Percentiles rank a stretch among this genome's conserved stretches.
Evolutionary conservation across 2,329 filamentous ascomycete species (phyloP).

Genomic region (Neofusicoccum cordaticola): DNA sequence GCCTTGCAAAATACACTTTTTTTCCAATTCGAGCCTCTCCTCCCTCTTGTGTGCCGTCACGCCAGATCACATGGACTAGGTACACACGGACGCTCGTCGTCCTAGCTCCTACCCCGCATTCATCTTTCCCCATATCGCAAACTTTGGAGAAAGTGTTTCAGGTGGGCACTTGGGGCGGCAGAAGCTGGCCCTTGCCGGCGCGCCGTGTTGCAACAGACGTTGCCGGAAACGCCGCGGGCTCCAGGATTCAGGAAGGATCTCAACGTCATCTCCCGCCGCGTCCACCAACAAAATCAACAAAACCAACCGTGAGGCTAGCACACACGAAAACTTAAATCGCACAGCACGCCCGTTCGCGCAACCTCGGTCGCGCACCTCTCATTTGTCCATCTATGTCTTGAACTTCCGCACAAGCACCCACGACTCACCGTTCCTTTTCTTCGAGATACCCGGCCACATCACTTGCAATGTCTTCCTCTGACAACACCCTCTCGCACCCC

Average conservation of each 20-base stretch:
- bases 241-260: background rate
- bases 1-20: background rate
- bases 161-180: background rate
- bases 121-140: background rate
- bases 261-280: constrained; percentile 4
- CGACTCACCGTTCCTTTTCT: too few species aligned
- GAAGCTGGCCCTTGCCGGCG: constrained; percentile 9
- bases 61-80: background rate
- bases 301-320: background rate
- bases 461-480: background rate
- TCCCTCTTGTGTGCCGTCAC: background rate
- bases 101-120: background rate
- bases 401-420: too few species aligned
- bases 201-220: background rate
- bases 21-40: background rate
- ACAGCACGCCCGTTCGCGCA: too few species aligned
- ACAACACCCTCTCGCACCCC: background rate
- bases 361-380: too few species aligned
- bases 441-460: background rate
- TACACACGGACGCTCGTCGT: background rate
- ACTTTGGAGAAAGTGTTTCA: constrained; percentile 3
- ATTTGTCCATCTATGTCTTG: too few species aligned
- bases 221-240: background rate
- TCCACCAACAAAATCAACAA: background rate
- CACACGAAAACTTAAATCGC: background rate